Percentiles rank a stretch among this genome's conserved stretches.
Evolutionary conservation across 1,284 basidiomycete species (phyloP).

Genomic region (Cryptococcus sp.): DNA sequence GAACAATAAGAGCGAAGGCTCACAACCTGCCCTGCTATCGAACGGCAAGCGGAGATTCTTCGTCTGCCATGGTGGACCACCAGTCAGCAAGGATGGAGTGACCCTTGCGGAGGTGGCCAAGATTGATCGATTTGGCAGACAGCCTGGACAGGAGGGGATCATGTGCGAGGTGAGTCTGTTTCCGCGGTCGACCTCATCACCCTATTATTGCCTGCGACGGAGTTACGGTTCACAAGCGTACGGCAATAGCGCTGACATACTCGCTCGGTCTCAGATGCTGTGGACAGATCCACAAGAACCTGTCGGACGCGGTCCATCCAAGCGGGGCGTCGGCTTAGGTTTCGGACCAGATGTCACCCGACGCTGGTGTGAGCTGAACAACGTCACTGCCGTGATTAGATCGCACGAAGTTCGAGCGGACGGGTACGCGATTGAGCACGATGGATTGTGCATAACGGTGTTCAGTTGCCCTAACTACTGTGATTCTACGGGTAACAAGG

Average conservation of each 20-base stretch:
- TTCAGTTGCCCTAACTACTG: constrained; percentile 55
- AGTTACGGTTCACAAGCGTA: background rate
- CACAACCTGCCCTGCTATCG: constrained; percentile 65
- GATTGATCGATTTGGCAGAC: constrained; percentile 81
- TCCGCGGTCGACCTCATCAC: background rate
- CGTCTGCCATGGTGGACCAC: constrained; percentile 86
- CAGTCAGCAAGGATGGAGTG: constrained; percentile 93
- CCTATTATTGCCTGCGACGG: background rate
- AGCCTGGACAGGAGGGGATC: constrained; percentile 92
- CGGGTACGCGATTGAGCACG: constrained; percentile 63
- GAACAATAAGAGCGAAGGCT: constrained; percentile 50
- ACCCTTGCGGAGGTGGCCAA: constrained; percentile 89
- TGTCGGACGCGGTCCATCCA: constrained; percentile 92
- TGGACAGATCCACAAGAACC: constrained; percentile 95
- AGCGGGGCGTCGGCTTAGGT: constrained; percentile 92
- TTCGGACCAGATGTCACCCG: constrained; percentile 93
- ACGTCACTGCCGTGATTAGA: constrained; percentile 84
- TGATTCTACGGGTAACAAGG: constrained; percentile 56
- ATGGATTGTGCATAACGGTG: constrained; percentile 54
- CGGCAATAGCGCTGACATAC: constrained; percentile 1
- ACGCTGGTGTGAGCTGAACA: constrained; percentile 84
- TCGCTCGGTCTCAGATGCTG: constrained; percentile 58
- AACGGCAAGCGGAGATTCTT: constrained; percentile 88
- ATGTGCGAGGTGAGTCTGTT: constrained; percentile 68
- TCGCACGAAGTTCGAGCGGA: constrained; percentile 95